These are phyloP conservation scores for Coemansia sp. DNA, from an alignment of 192 early-diverging fungal species.

Conservation along the genomic window DNA sequence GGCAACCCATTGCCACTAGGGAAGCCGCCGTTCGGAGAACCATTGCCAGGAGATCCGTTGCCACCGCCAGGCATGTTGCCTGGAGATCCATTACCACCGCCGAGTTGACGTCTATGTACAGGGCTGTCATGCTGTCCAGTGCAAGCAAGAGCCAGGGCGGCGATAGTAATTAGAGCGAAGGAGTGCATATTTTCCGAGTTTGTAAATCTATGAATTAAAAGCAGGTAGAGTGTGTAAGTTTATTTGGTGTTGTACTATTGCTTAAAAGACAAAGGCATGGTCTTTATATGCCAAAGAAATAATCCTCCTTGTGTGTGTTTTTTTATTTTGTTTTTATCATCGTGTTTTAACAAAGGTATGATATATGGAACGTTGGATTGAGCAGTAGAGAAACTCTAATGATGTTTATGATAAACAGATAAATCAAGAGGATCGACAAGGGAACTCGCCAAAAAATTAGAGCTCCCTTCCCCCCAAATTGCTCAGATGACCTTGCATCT, in stretches of 20 bases:
- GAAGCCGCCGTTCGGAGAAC: background rate
- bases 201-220: constrained; percentile 5
- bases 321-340: background rate
- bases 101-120: background rate
- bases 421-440: background rate
- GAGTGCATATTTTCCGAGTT: background rate
- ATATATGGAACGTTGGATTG: background rate
- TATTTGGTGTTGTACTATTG: background rate
- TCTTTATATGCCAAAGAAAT: background rate
- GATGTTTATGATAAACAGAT: background rate
- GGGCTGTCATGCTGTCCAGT: background rate
- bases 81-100: background rate
- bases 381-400: background rate
- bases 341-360: background rate
- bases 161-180: background rate
- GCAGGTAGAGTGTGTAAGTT: background rate
- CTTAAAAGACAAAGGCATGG: background rate
- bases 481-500: background rate
- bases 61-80: background rate
- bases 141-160: background rate
- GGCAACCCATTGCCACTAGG: background rate
- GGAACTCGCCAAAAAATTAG: background rate
- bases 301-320: background rate
- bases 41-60: background rate
- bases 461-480: background rate